Base-by-base conservation (phyloP, 2,329 filamentous ascomycete genomes). In the Hypoxylon sp. region DNA sequence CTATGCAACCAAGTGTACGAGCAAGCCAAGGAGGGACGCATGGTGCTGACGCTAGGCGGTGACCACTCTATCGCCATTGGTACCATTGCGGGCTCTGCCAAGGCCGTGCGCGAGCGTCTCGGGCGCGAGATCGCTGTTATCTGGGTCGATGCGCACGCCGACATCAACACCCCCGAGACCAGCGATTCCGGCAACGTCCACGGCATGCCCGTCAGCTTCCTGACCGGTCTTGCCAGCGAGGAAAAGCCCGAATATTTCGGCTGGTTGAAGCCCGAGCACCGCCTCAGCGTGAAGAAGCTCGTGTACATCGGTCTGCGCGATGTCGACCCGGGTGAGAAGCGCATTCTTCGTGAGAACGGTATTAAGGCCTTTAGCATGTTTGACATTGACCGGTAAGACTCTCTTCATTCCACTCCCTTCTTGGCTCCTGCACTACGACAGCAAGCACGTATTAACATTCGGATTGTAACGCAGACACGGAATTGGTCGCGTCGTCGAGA, bases 321-420 rank as follows among this genome's bases (percentile, higher is more conserved):
- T 69, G 91, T 97, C 20, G 94, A 99, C 70, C 74, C 82, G n/a
- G 90, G 86, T 30, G 94, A 99, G 85, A 97, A 97, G 87, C 83
- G 86, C 75, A 90, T 97, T 55, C 77, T 99, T 59, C 82, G 87
- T 50, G 90, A 97, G 61, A 79, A 97, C 67, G 87, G 88, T 30
- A 94, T 99, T 78, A 93, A 90, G 78, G 93, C 93, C 3, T 99
- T 97, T 68, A 93, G 88, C 75, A 99, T 99, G 94, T 94, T 96
- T 70, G 94, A 99, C 69, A 89, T 99, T 71, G 94, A 99, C 73
- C 82, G 84, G 88, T 91, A 77, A 65, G 81, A 69, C 38, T 6
- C n/a, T 13, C 16, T 6, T 21, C 12, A n/a, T n/a, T 15, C 34
- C 17, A 9, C 5, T 11, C 7, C 26, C 38, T 37, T n/a, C 31